Evolutionary conservation across 116 monocot genomes (phyloP).

Genomic region (Thalassia testudinum): DNA sequence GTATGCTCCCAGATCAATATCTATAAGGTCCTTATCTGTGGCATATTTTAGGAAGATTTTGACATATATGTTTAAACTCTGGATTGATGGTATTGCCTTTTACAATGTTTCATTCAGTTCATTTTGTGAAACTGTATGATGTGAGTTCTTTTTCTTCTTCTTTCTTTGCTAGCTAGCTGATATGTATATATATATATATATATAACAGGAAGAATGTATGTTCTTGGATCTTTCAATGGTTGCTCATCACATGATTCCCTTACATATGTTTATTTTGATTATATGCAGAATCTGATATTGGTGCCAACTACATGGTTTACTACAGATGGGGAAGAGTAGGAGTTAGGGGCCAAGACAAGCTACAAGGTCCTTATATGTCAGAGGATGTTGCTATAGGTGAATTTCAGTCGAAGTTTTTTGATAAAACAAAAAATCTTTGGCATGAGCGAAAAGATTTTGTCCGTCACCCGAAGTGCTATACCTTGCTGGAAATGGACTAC

Average conservation of each 20-base stretch:
- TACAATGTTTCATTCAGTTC: no score
- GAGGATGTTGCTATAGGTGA: conserved; percentile 40
- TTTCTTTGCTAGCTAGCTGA: no score
- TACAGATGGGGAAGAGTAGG: conserved; percentile 96
- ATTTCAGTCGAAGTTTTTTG: conserved; percentile 58
- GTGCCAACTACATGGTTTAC: conserved; percentile 62
- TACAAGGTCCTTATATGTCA: conserved; percentile 48
- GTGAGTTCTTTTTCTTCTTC: no score
- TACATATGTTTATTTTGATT: neutral
- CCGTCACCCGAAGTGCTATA: conserved; percentile 45
- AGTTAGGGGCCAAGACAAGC: conserved; percentile 72
- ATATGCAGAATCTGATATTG: conserved; percentile 79
- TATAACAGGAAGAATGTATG: no score
- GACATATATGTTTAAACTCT: no score
- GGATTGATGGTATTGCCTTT: no score
- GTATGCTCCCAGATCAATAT: conserved; percentile 8
- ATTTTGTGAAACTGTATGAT: no score
- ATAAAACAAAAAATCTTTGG: conserved; percentile 78
- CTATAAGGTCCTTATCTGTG: no score
- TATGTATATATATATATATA: no score
- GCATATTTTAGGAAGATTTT: no score
- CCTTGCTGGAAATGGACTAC: conserved; percentile 94
- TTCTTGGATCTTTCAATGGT: no score
- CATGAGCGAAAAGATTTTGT: conserved; percentile 32
- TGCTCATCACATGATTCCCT: no score